These are phyloP conservation scores for Vickermania ingenoplastis DNA, from an alignment of 208 protist species.

Conservation along the genomic window DNA sequence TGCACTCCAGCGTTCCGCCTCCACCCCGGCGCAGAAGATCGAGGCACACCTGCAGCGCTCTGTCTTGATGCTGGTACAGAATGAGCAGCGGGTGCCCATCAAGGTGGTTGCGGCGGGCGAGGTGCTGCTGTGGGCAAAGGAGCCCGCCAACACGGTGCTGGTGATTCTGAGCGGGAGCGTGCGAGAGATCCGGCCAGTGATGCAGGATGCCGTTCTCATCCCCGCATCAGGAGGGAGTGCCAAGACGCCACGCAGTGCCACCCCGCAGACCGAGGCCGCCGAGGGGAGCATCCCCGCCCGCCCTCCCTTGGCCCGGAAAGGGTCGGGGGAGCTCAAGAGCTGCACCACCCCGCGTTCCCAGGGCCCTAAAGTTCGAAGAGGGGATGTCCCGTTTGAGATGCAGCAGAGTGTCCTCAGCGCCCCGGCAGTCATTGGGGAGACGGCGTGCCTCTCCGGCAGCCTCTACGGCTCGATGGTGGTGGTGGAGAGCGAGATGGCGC, in stretches of 20 bases:
- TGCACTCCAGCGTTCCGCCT: background rate
- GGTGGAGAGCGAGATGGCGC: constrained; percentile 25
- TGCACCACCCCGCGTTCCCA: background rate
- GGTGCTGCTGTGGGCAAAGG: constrained; percentile 45
- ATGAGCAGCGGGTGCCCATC: background rate
- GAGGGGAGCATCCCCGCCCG: background rate
- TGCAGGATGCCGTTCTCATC: background rate
- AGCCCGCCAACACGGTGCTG: constrained; percentile 57
- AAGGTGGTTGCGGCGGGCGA: constrained; percentile 34
- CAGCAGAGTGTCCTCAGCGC: constrained; percentile 20
- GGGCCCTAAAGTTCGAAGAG: background rate
- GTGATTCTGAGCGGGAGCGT: constrained; percentile 43
- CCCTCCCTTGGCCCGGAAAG: background rate
- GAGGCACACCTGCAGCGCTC: background rate
- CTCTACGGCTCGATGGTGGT: constrained; percentile 37
- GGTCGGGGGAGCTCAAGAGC: background rate
- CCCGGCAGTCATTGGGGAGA: constrained; percentile 54
- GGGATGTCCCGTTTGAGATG: background rate
- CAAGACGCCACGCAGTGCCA: background rate
- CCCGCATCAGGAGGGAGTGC: background rate
- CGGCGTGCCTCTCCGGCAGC: constrained; percentile 43
- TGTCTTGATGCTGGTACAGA: background rate
- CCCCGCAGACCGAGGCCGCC: background rate
- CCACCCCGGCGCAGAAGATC: background rate
- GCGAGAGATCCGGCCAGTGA: constrained; percentile 9